Conservation (phyloP, 2,329 filamentous ascomycete species). For the Exserohilum turcica region DNA sequence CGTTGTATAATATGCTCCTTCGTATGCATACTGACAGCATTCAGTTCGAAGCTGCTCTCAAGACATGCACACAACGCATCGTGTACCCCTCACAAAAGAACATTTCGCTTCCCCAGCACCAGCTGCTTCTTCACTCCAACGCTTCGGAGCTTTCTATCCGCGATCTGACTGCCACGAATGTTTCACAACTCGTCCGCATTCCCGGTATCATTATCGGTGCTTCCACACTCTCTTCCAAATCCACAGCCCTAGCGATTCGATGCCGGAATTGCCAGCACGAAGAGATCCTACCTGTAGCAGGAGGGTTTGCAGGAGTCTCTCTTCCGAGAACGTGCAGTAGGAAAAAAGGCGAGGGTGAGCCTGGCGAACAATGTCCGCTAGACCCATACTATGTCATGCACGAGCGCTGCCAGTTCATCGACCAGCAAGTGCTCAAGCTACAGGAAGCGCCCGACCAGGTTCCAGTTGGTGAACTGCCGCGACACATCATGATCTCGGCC, state of each 20-base stretch:
- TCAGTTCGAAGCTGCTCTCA: slow-evolving; percentile 88
- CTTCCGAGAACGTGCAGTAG: slow-evolving; percentile 80
- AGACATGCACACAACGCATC: slow-evolving; percentile 90
- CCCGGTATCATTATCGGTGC: slow-evolving; percentile 97
- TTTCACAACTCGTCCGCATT: slow-evolving; percentile 92
- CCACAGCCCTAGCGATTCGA: slow-evolving; percentile 82
- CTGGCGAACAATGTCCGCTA: slow-evolving; percentile 77
- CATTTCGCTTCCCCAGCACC: slow-evolving; percentile 81
- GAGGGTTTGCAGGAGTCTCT: slow-evolving; percentile 85
- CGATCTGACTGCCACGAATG: slow-evolving; percentile 88
- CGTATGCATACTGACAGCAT: slow-evolving; percentile 19
- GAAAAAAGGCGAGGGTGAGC: slow-evolving; percentile 66
- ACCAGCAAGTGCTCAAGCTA: slow-evolving; percentile 97
- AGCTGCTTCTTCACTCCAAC: slow-evolving; percentile 91
- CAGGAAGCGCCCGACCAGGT: slow-evolving; percentile 98
- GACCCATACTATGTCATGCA: slow-evolving; percentile 97
- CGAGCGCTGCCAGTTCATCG: slow-evolving; percentile 91
- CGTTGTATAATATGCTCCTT: slow-evolving; percentile 30
- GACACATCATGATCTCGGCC: slow-evolving; percentile 95
- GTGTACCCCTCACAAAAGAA: slow-evolving; percentile 77
- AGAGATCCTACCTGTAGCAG: slow-evolving; percentile 72
- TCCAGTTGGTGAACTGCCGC: slow-evolving; percentile 90
- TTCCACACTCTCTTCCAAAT: slow-evolving; percentile 95
- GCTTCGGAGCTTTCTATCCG: slow-evolving; percentile 91
- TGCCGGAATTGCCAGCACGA: slow-evolving; percentile 83